Evolutionary conservation across 2,329 filamentous ascomycete species (phyloP), one percentile per base, ranked within the genome.

Genomic region (Dactylonectria estremocensis): DNA sequence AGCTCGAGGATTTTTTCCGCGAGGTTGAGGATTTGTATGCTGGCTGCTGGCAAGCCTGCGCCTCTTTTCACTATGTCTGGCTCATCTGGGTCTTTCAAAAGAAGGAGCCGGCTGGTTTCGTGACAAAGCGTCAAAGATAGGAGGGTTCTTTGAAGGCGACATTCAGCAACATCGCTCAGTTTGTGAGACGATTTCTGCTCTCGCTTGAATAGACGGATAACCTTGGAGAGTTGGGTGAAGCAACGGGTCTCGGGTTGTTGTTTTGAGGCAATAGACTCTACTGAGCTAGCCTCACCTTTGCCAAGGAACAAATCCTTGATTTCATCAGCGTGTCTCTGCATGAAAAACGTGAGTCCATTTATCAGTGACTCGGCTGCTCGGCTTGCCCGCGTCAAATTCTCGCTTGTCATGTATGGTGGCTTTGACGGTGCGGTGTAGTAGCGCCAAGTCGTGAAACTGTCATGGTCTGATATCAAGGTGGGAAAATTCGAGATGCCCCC

Each of bases 41-140:
- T 40, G 5, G 40, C 45, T 22, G 6, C n/a, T 0, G 68, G 28
- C 11, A 70, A 50, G 0, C 1, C 16, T 9, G 9, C 1, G 1
- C 46, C 18, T 1, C 68, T 60, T 1, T 61, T 61, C 2, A 3
- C 20, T 5, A 20, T 5, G 13, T 68, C 50, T 35, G 46, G 33
- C 9, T 70, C 64, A 2, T 58, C 64, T 1, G 68, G 68, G 3
- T 70, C 68, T 18, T 67, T 11, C 1, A 70, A 49, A 0, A 70
- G 16, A 7, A 67, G 49, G 2, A 70, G 28, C 3, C 67, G 63
- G 14, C 48, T 61, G 0, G 64, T 9, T 7, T 13, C 50, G 9
- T 60, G 45, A 3, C 13, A 67, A 0, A 70, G 50, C 0, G 9
- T 65, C 31, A 70, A 24, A 1, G 68, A 56, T 16, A 70, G 58